Base-by-base conservation (phyloP, 495 filamentous ascomycete species). In the Neurospora sp. region DNA sequence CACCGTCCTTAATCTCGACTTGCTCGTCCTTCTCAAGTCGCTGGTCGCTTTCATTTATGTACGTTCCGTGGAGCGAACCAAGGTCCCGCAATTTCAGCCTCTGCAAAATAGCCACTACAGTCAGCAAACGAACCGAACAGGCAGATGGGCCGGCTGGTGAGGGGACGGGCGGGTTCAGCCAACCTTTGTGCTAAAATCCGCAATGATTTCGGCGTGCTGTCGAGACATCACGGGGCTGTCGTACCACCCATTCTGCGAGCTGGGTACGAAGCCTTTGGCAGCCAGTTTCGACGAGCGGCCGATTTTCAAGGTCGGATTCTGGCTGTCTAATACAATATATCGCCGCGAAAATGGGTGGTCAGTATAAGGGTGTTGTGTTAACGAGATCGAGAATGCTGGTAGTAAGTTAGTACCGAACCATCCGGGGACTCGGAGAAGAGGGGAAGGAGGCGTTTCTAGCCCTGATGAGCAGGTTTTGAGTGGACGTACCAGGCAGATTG, bases 181-280 rank as follows among this genome's bases (percentile, higher is more conserved):
- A 75, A 90, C 89, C 78, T 84, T 81, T 5, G 78, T 73, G 1
- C 86, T 78, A 4, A 81, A 42, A 48, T 84, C 78, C 13, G 86
- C 82, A 13, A 77, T 73, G 10, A 97, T 76, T 70, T 86, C 82
- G 13, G 93, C 94, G 83, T 97, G 94, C 11, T 88, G 80, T 38
- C 94, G 86, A 37, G 92, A 96, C 86, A 97, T 91, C 34, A 96
- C 92, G 0, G 92, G 88, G 76, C 89, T 93, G 39, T 94, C 88
- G 74, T 94, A 93, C 85, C 89, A 92, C 11, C 85, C 91, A 82
- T 96, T 97, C 71, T 90, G 79, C 2, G 38, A 6, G 10, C 15
- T 70, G 0, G 77, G 77, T 11, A 83, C 40, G 36, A 82, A 82
- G 1, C 83, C 84, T 31, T 85, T 86, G 3, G 79, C 71, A 0